Evolutionary conservation across 2,329 filamentous ascomycete species (phyloP), one percentile per base, ranked within the genome.

Genomic region (Colletotrichum lini): DNA sequence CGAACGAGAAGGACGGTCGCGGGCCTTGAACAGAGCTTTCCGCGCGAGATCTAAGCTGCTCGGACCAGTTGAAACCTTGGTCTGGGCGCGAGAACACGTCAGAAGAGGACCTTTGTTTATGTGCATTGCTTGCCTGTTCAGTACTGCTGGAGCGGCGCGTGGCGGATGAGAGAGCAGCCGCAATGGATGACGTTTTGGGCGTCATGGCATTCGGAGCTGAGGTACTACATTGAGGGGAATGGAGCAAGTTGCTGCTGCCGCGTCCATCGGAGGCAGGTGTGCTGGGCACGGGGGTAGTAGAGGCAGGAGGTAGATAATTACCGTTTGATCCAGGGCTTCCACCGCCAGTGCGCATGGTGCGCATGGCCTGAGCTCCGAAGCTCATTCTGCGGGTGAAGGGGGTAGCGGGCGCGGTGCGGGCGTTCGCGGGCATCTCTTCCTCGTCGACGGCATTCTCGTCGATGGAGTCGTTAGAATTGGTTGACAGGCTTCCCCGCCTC

Each of bases 41-140:
- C 77, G 95, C 95, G 80, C 95, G 93, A 78, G 92, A 93, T 82
- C 95, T 94, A 87, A 98, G 91, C 86, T 97, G 95, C 86, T 98
- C 96, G 80, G 94, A 94, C 93, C 96, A 98, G 84, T 97, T 97
- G 89, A 97, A 98, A 82, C 94, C 94, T 88, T 81, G 94, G 88
- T 94, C 93, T 95, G 90, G 84, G 83, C 87, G 89, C 84, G 81
- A 78, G 74, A 83, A 84, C 83, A 84, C 85, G 91, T 93, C 89
- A 93, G 91, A 91, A 88, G 85, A 82, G 82, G 86, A 84, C 91
- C 79, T 83, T 80, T 84, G 81, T 81, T 82, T 79, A 81, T 86
- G 86, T 86, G 83, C 84, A 82, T 83, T 86, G 88, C 88, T 90
- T 90, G 88, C 87, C 86, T 89, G 88, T 81, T 82, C 79, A 74